A percentile compares a stretch with the other conserved stretches of the same genome.
These are phyloP conservation scores for Gautieria morchelliformis DNA, from an alignment of 768 basidiomycete species.

Conservation along the genomic window DNA sequence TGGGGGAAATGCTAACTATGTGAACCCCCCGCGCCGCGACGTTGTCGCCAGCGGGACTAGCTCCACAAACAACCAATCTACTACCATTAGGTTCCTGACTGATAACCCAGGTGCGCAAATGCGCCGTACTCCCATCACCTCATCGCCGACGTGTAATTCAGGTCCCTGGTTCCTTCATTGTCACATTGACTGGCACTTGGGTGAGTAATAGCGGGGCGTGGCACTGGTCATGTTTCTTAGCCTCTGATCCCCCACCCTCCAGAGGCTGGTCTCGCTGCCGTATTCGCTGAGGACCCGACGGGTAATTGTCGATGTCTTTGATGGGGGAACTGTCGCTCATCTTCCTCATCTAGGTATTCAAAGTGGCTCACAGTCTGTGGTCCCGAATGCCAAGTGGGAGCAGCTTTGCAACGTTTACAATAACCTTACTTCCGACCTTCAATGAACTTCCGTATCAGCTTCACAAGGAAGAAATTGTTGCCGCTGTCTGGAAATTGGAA, in stretches of 20 bases:
- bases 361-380: conserved; percentile 5
- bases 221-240: too few species aligned
- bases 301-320: background rate
- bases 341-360: background rate
- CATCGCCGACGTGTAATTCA: background rate
- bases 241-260: background rate
- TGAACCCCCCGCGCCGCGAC: conserved; percentile 24
- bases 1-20: conserved; percentile 23
- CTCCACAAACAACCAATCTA: conserved; percentile 21
- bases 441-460: background rate
- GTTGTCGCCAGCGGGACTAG: conserved; percentile 15
- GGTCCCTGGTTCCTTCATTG: conserved; percentile 47
- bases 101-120: conserved; percentile 43
- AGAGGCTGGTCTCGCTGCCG: conserved; percentile 21
- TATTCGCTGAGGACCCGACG: conserved; percentile 26
- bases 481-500: too few species aligned
- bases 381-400: conserved; percentile 1
- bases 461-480: too few species aligned
- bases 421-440: background rate
- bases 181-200: conserved; percentile 36
- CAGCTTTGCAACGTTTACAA: conserved; percentile 7
- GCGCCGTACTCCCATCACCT: too few species aligned
- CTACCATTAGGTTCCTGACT: conserved; percentile 40
- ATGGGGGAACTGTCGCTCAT: background rate
- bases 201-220: background rate